Percentiles rank a stretch among this genome's conserved stretches.
Conservation (phyloP, 177 flowering plant genomes). For the Tripterygium wilfordii region DNA sequence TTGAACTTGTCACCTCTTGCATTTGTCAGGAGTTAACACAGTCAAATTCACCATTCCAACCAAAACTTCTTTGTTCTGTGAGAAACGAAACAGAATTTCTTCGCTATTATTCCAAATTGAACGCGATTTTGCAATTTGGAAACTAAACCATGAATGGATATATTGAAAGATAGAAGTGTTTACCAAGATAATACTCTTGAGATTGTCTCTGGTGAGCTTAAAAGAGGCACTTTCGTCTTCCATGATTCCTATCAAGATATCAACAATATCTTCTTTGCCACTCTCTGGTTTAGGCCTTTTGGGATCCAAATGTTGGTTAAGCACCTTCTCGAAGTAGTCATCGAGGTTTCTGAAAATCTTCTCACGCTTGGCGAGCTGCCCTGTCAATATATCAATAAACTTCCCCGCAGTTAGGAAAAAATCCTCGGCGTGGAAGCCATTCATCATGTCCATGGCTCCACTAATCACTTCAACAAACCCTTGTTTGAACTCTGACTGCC, state of each 20-base stretch:
- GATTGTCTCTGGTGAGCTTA: background rate
- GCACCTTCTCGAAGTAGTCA: background rate
- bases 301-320: slow-evolving; percentile 5
- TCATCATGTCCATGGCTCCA: slow-evolving; percentile 1
- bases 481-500: background rate
- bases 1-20: too few relatives aligned
- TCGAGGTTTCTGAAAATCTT: slow-evolving; percentile 1
- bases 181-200: slow-evolving; percentile 6
- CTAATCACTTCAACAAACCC: background rate
- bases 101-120: too few relatives aligned
- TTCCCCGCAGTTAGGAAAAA: background rate
- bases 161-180: background rate
- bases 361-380: background rate
- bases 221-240: background rate
- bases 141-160: background rate
- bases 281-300: background rate
- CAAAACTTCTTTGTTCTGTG: too few relatives aligned
- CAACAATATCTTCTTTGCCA: slow-evolving; percentile 7
- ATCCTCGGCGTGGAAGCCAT: slow-evolving; percentile 2
- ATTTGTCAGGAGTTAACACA: too few relatives aligned
- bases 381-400: slow-evolving; percentile 1
- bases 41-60: too few relatives aligned
- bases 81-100: too few relatives aligned
- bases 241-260: background rate
- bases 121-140: too few relatives aligned